Conservation (phyloP, 768 basidiomycete genomes). For the Boletales sp. region DNA sequence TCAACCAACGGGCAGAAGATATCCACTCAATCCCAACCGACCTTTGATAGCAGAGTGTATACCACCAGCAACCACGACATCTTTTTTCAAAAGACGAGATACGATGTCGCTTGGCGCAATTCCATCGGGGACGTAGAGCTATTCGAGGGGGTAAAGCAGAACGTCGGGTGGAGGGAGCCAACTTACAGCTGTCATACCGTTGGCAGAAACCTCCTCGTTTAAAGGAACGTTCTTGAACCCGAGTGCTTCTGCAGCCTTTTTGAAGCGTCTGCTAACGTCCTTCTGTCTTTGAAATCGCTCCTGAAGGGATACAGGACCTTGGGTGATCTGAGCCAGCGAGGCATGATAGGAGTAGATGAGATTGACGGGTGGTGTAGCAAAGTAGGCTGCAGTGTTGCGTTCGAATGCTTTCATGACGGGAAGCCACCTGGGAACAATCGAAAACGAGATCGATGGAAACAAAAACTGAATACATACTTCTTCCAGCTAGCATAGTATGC, state of each 20-base stretch:
- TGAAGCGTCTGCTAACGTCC: conserved; percentile 64
- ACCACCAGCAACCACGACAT: conserved; percentile 84
- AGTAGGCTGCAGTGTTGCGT: conserved; percentile 75
- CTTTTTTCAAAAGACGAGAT: conserved; percentile 65
- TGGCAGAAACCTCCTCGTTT: conserved; percentile 63
- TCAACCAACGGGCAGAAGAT: conserved; percentile 5
- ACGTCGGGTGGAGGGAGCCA: neutral
- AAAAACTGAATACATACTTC: conserved; percentile 42
- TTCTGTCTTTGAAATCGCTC: conserved; percentile 78
- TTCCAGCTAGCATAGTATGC: conserved; percentile 92
- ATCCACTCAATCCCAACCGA: conserved; percentile 25
- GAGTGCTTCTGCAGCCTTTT: conserved; percentile 57
- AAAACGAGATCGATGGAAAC: neutral
- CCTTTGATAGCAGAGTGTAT: conserved; percentile 82
- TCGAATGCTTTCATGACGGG: conserved; percentile 96
- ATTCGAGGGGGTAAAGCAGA: neutral
- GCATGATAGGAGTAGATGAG: conserved; percentile 87
- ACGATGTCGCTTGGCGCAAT: conserved; percentile 73
- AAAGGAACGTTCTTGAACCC: conserved; percentile 75
- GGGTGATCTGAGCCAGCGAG: conserved; percentile 73
- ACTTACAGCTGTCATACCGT: conserved; percentile 90
- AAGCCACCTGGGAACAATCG: conserved; percentile 57
- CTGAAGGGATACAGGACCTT: conserved; percentile 58
- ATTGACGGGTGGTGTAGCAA: conserved; percentile 94
- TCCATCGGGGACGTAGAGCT: conserved; percentile 83